A percentile compares a stretch with the other conserved stretches of the same genome.
phyloP scores from a whole-genome alignment of 2,329 filamentous ascomycete genomes.

The Diplodia intermedia region DNA sequence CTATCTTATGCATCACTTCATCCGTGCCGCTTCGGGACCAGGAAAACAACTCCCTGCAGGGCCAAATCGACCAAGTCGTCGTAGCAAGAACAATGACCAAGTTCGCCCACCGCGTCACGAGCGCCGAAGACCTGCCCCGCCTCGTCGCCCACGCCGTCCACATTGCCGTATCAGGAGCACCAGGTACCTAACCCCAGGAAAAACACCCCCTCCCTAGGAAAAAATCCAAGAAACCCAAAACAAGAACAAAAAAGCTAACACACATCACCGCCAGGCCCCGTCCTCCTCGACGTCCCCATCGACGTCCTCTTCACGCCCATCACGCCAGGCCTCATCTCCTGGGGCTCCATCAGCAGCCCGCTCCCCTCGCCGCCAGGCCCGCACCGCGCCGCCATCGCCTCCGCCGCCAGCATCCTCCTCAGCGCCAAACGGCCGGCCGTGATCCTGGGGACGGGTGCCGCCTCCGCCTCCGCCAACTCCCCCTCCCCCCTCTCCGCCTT shows the following conservation, averaged over 20 bases:
- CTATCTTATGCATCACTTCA: constrained; percentile 55
- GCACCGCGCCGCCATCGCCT: constrained; percentile 46
- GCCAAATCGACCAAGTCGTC: constrained; percentile 56
- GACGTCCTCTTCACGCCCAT: constrained; percentile 54
- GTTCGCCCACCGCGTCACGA: constrained; percentile 55
- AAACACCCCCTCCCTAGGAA: no score
- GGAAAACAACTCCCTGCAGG: constrained; percentile 57
- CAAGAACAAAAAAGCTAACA: constrained; percentile 38
- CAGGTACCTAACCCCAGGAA: constrained; percentile 35
- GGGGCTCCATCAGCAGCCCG: constrained; percentile 51
- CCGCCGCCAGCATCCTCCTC: constrained; percentile 43
- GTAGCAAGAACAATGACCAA: constrained; percentile 54
- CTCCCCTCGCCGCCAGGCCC: constrained; percentile 47
- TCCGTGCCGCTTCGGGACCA: constrained; percentile 54
- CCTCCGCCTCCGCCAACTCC: constrained; percentile 36
- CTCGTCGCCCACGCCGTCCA: constrained; percentile 54
- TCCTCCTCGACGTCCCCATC: constrained; percentile 50
- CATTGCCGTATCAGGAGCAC: constrained; percentile 49
- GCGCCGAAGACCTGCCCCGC: constrained; percentile 54
- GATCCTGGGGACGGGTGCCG: constrained; percentile 52
- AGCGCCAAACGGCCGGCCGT: constrained; percentile 50
- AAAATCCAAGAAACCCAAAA: no score
- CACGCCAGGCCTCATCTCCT: constrained; percentile 47
- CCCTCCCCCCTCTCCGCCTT: constrained; percentile 44
- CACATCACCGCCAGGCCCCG: constrained; percentile 44